Evolutionary conservation across 2,329 filamentous ascomycete genomes (phyloP), one percentile per base, ranked within the genome.

Genomic region (Tolypocladium cylindrosporum): DNA sequence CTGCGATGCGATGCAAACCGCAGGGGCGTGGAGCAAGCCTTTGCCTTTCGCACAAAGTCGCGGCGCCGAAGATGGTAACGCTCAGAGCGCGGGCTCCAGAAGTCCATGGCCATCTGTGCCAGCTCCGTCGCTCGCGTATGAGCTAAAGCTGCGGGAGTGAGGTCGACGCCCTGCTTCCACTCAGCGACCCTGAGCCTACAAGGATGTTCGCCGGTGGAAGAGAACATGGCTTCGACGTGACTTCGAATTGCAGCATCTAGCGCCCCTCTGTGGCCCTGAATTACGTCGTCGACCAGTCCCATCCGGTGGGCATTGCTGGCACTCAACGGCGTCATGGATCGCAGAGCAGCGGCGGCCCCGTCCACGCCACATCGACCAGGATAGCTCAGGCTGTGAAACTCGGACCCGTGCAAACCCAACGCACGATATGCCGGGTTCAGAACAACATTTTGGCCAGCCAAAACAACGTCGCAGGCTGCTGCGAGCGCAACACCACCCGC

Each of bases 401-500:
- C 74, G 51, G 72, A 75, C n/a, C 74, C 74, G 56, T 71, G 58
- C 10, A 71, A 61, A 4, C 69, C 69, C 56, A 71, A 66, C 5
- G 68, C 71, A 7, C 74, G 68, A 56, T 75, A 76, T 0, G 74
- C 73, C n/a, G 74, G 73, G 59, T 75, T 75, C 54, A 76, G 59
- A 1, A 75, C 72, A 7, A 73, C 70, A 19, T 71, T 64, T 6
- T 68, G 64, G 7, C 73, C 71, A 8, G 72, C 70, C 19, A 76
- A 62, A 41, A 75, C 73, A 1, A 66, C 55, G 39, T 70, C 68
- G 59, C 69, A 75, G 43, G 73, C 71, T 0, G 72, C 65, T 64
- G 7, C 66, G 64, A 19, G 61, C 1, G 74, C 74, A 4, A 75
- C 73, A n/a, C 74, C 74, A 10, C 74, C 74, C 16, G 74, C 74